Conservation (phyloP, 108 stramenopile genomes). For the Thalassiosira profunda region DNA sequence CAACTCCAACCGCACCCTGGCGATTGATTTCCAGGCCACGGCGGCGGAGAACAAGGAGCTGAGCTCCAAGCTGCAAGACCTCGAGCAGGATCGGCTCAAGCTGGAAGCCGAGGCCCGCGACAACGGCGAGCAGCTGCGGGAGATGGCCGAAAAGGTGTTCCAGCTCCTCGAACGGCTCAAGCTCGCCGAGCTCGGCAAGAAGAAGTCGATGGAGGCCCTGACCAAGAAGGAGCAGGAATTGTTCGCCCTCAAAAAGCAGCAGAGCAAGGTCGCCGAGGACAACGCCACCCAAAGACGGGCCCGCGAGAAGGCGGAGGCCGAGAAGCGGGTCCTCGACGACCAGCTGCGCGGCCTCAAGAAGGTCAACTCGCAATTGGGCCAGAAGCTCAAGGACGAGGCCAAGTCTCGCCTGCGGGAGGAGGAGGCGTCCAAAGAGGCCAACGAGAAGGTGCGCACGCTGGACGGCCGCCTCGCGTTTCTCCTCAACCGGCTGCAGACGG, state of each 20-base stretch:
- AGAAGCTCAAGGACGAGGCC: constrained; percentile 71
- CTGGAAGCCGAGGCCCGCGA: constrained; percentile 88
- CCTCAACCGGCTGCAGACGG: constrained; percentile 81
- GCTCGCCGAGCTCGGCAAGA: constrained; percentile 87
- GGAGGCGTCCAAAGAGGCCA: constrained; percentile 65
- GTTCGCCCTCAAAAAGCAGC: constrained; percentile 73
- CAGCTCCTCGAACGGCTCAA: constrained; percentile 87
- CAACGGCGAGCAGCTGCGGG: constrained; percentile 78
- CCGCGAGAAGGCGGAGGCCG: constrained; percentile 74
- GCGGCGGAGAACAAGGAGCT: constrained; percentile 61
- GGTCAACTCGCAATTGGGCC: constrained; percentile 73
- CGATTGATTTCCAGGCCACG: constrained; percentile 57
- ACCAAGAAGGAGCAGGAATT: constrained; percentile 81
- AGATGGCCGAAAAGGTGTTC: constrained; percentile 93
- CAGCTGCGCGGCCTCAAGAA: constrained; percentile 80
- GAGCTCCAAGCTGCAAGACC: constrained; percentile 43
- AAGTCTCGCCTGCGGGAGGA: constrained; percentile 64
- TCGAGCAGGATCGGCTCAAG: constrained; percentile 75
- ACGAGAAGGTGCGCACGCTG: constrained; percentile 74
- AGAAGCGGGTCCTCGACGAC: constrained; percentile 66
- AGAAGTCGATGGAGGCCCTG: constrained; percentile 81
- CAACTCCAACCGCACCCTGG: constrained; percentile 67
- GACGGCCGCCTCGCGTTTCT: constrained; percentile 76
- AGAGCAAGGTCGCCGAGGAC: constrained; percentile 75
- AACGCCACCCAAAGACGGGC: constrained; percentile 62